Evolutionary conservation across 2,329 filamentous ascomycete genomes (phyloP).

Genomic region (Clonostachys sp.): DNA sequence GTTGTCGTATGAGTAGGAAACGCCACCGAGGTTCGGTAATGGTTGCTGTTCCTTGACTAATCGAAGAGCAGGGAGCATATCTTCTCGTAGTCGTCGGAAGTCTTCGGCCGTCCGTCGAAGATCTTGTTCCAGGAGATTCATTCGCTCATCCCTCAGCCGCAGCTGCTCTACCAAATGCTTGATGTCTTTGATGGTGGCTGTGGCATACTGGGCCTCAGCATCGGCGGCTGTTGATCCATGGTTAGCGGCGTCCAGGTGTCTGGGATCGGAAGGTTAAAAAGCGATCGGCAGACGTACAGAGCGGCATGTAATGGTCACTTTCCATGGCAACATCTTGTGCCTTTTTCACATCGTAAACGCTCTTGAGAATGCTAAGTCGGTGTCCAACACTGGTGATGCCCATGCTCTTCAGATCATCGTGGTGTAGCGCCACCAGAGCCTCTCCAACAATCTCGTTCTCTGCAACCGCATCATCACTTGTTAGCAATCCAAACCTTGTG

Average conservation of each 20-base stretch:
- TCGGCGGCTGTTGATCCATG: conserved; percentile 66
- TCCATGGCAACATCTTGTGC: conserved; percentile 89
- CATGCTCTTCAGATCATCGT: conserved; percentile 94
- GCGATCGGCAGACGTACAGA: conserved; percentile 54
- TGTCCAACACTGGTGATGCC: conserved; percentile 90
- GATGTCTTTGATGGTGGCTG: conserved; percentile 89
- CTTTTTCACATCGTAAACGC: conserved; percentile 93
- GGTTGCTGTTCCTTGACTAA: conserved; percentile 92
- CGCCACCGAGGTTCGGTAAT: conserved; percentile 51
- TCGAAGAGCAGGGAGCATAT: conserved; percentile 84
- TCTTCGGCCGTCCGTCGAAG: conserved; percentile 81
- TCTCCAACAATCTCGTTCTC: conserved; percentile 95
- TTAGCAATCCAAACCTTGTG: background rate
- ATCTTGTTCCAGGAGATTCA: conserved; percentile 78
- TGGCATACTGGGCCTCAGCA: conserved; percentile 77
- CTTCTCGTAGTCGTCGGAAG: conserved; percentile 82
- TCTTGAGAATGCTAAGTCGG: conserved; percentile 90
- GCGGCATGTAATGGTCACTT: conserved; percentile 86
- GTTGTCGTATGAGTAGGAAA: conserved; percentile 46
- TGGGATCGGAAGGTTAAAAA: background rate
- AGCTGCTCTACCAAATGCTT: conserved; percentile 87
- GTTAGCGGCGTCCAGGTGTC: background rate
- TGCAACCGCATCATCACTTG: conserved; percentile 24
- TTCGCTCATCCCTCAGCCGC: conserved; percentile 83
- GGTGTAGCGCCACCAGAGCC: conserved; percentile 79